phyloP scores from a whole-genome alignment of 1,139 yeast species.

The Yamadazyma siamensis region DNA sequence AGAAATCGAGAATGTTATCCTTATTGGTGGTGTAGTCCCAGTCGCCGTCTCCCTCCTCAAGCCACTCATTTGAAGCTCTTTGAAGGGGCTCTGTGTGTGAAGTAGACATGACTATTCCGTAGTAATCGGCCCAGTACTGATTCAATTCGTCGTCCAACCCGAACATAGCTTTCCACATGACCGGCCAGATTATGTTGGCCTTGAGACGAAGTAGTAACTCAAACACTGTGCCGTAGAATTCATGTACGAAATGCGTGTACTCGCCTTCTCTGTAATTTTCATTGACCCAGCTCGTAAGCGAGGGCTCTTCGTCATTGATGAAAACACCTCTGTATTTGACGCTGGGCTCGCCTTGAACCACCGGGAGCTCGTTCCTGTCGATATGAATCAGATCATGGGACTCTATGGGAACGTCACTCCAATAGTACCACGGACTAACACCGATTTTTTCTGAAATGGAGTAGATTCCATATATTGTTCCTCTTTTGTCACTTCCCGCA shows the following conservation, averaged over 20 bases:
- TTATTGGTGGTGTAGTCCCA: conserved; percentile 17
- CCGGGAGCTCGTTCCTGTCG: conserved; percentile 5
- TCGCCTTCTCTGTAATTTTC: conserved; percentile 12
- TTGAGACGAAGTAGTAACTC: conserved; percentile 15
- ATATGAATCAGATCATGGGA: conserved; percentile 11
- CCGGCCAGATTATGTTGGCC: conserved; percentile 17
- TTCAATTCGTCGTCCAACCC: conserved; percentile 15
- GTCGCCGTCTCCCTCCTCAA: conserved; percentile 12
- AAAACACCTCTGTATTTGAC: conserved; percentile 16
- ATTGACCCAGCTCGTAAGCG: conserved; percentile 14
- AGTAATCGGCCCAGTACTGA: conserved; percentile 18
- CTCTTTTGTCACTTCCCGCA: conserved; percentile 17
- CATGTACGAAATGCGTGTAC: conserved; percentile 15
- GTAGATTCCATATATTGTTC: conserved; percentile 15
- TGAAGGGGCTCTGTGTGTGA: conserved; percentile 18
- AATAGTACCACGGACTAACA: conserved; percentile 17
- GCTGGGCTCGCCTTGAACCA: conserved; percentile 14
- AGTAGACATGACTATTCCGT: conserved; percentile 18
- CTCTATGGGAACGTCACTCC: conserved; percentile 13
- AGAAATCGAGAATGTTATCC: conserved; percentile 14
- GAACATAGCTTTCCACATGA: conserved; percentile 18
- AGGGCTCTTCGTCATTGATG: conserved; percentile 17
- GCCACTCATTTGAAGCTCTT: conserved; percentile 17
- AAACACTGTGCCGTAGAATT: conserved; percentile 13
- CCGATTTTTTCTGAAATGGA: conserved; percentile 15